Evolutionary conservation across 2,329 filamentous ascomycete genomes (phyloP).

Genomic region (Fusarium mexicanum): DNA sequence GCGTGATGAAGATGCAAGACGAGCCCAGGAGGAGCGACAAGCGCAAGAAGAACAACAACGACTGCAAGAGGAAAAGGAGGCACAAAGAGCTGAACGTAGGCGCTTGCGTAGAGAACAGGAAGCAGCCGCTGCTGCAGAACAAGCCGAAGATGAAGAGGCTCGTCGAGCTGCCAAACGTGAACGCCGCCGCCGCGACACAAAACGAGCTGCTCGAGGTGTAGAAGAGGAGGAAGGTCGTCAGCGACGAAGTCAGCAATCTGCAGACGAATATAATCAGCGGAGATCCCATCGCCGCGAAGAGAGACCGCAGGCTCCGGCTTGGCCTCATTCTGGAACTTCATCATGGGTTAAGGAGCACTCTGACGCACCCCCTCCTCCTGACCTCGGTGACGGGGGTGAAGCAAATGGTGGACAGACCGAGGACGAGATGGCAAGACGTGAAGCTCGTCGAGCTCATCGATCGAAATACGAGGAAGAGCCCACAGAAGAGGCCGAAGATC

Average conservation of each 20-base stretch:
- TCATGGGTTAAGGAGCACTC: slow-evolving; percentile 74
- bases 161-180: slow-evolving; percentile 58
- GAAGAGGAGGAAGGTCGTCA: slow-evolving; percentile 49
- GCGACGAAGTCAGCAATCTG: slow-evolving; percentile 49
- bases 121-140: slow-evolving; percentile 54
- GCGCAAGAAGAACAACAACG: slow-evolving; percentile 59
- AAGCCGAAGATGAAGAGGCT: slow-evolving; percentile 56
- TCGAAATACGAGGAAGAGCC: slow-evolving; percentile 55
- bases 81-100: slow-evolving; percentile 60
- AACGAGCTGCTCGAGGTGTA: slow-evolving; percentile 55
- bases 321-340: slow-evolving; percentile 71
- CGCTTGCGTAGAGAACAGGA: slow-evolving; percentile 60
- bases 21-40: slow-evolving; percentile 59
- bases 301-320: slow-evolving; percentile 51
- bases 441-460: slow-evolving; percentile 57
- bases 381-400: slow-evolving; percentile 46
- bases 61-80: slow-evolving; percentile 63
- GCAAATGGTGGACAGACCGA: slow-evolving; percentile 52
- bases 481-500: slow-evolving; percentile 56
- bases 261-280: slow-evolving; percentile 58
- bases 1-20: slow-evolving; percentile 39
- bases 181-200: slow-evolving; percentile 63
- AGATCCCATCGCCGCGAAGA: slow-evolving; percentile 51
- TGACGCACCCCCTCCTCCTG: slow-evolving; percentile 68
- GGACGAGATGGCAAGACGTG: slow-evolving; percentile 61